Conservation (phyloP, 495 filamentous ascomycete genomes). For the Penicillium chermesinum region DNA sequence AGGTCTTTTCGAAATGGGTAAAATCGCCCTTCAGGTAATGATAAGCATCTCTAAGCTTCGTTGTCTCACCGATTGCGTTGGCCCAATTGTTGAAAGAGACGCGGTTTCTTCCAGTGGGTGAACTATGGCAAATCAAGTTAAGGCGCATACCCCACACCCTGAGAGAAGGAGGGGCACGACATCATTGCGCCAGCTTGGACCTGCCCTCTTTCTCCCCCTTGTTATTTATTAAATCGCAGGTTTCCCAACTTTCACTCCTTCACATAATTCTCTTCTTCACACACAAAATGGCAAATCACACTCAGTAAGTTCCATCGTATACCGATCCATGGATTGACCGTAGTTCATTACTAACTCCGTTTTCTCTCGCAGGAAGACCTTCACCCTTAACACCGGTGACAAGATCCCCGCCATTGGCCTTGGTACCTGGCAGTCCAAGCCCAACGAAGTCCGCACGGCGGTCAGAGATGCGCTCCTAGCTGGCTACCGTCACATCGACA, state of each 20-base stretch:
- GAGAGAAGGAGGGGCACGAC: slow-evolving; percentile 15
- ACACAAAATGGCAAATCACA: slow-evolving; percentile 40
- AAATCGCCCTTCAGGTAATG: too few species aligned
- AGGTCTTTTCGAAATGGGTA: not conserved
- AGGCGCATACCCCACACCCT: slow-evolving; percentile 1
- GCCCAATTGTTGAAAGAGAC: not conserved
- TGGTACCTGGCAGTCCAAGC: slow-evolving; percentile 74
- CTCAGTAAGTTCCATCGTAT: slow-evolving; percentile 29
- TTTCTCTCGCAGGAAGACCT: slow-evolving; percentile 46
- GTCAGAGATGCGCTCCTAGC: slow-evolving; percentile 70
- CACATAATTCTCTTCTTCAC: not conserved
- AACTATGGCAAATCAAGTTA: not conserved
- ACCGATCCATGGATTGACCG: not conserved
- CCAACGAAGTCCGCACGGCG: slow-evolving; percentile 60
- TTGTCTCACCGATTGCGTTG: not conserved
- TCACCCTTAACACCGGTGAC: slow-evolving; percentile 73
- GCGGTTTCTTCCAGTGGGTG: not conserved
- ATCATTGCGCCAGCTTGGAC: slow-evolving; percentile 31
- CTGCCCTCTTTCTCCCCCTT: slow-evolving; percentile 28
- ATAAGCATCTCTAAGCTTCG: not conserved
- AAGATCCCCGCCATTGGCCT: slow-evolving; percentile 78
- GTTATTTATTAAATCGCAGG: slow-evolving; percentile 8
- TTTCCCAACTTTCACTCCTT: not conserved
- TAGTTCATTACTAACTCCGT: slow-evolving; percentile 1
- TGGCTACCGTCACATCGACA: slow-evolving; percentile 70